Conservation (phyloP, 495 filamentous ascomycete genomes). For the Alectoria sarmentosa region DNA sequence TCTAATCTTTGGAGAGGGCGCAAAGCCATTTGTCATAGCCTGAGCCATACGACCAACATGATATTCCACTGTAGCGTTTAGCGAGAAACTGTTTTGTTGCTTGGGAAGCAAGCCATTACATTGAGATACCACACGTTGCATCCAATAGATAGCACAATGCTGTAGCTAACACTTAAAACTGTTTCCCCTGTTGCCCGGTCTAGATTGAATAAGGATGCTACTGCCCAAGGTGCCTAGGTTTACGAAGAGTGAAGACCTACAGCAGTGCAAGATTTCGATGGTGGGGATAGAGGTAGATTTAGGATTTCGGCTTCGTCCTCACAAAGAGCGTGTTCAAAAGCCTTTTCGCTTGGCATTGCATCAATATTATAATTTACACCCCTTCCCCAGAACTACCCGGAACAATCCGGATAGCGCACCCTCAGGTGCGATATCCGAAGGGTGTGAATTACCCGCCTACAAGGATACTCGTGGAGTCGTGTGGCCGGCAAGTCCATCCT, state of each 20-base stretch:
- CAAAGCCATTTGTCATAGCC: slow-evolving; percentile 22
- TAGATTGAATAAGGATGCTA: not conserved
- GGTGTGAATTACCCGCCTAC: too few species aligned
- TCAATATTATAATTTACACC: too few species aligned
- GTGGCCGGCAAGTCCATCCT: too few species aligned
- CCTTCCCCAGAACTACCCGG: too few species aligned
- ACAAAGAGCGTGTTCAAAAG: too few species aligned
- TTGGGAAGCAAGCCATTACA: not conserved
- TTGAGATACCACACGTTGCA: not conserved
- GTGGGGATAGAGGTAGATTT: not conserved
- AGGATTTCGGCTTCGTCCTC: not conserved
- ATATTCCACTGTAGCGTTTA: slow-evolving; percentile 2
- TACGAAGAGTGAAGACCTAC: not conserved
- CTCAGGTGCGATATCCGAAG: too few species aligned
- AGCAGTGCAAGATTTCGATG: not conserved
- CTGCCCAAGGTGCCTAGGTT: too few species aligned
- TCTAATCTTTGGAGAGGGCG: slow-evolving; percentile 67
- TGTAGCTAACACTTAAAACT: not conserved
- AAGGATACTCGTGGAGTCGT: too few species aligned
- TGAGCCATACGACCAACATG: not conserved
- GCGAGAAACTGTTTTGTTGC: slow-evolving; percentile 13
- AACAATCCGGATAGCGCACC: too few species aligned
- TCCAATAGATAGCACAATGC: not conserved
- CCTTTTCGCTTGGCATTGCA: too few species aligned
- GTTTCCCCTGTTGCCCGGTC: not conserved